phyloP scores from a whole-genome alignment of 139 green algal genomes.

The Tetraselmis chui region DNA sequence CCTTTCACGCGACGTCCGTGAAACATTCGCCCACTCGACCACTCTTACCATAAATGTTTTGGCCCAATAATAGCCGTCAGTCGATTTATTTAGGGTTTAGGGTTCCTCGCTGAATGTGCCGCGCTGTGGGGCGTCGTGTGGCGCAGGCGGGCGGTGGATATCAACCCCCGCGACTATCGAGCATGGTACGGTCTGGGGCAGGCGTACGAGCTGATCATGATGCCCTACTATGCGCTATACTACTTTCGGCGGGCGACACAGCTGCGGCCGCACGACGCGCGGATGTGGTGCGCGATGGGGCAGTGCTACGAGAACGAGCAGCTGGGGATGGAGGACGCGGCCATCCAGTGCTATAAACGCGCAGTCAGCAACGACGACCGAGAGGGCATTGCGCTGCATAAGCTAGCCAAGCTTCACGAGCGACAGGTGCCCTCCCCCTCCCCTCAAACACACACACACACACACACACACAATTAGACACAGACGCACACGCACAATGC shows the following conservation, averaged over 20 bases:
- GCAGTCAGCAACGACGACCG: constrained; percentile 65
- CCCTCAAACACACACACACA: no score
- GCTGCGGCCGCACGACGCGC: constrained; percentile 75
- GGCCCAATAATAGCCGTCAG: no score
- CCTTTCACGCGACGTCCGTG: no score
- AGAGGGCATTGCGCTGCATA: constrained; percentile 79
- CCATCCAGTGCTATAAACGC: constrained; percentile 79
- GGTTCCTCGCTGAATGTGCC: no score
- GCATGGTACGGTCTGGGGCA: constrained; percentile 97
- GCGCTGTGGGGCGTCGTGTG: no score
- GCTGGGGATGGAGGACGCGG: constrained; percentile 50
- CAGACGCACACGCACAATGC: no score
- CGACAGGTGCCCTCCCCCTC: constrained; percentile 10
- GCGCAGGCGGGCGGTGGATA: constrained; percentile 65
- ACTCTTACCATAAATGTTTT: no score
- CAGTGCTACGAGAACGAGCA: constrained; percentile 84
- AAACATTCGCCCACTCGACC: no score
- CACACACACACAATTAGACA: no score
- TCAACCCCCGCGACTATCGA: constrained; percentile 85
- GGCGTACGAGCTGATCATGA: constrained; percentile 93
- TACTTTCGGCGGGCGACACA: constrained; percentile 76
- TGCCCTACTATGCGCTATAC: constrained; percentile 82
- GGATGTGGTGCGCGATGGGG: constrained; percentile 97
- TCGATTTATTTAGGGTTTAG: no score
- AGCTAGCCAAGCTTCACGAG: constrained; percentile 74